Base-by-base conservation (phyloP, 345 rosid genomes). In the Acer campestre region DNA sequence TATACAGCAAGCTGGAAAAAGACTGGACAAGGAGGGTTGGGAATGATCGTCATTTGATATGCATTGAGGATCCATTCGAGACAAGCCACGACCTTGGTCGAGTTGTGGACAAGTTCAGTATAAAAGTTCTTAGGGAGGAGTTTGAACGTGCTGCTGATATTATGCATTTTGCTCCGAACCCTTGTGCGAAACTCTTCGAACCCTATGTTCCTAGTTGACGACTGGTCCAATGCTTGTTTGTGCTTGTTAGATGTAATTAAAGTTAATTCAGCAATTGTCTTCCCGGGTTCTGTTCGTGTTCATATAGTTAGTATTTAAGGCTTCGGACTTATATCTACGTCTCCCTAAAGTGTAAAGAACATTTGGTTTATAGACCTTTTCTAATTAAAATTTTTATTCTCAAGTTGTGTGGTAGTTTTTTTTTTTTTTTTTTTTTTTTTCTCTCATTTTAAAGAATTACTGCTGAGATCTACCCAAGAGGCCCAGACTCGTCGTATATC, bases 61-160 rank as follows among this genome's bases (percentile, higher is more conserved):
- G 99, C 93, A 96, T 96, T 78, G 99, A 96, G 86, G 99, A 96
- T 81, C 99, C 99, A 0, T 96, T 96, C 44, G 93, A 88, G 88
- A 82, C 77, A 67, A 79, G 87, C 69, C 99, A 96, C 64, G 97
- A 96, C 75, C 91, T 96, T 61, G 99, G 99, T 2, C 88, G 98
- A 71, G 99, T 94, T 17, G 99, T 96, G 77, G 99, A 94, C 77
- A 94, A 90, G 86, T 86, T 79, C 84, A 94, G 97, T 88, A 91
- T 96, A 67, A 81, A 86, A 82, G 98, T 94, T 76, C 76, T 96
- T 79, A 86, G 98, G 75, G 99, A 94, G 85, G 99, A 96, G 88
- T 96, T 96, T 23, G 99, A 96, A 80, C 91, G 99, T 9, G 99
- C 98, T 31, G 99, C 99, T 1, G 79, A 86, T 67, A 83, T 96